Evolutionary conservation across 164 flowering plant genomes (phyloP), one percentile per base, ranked within the genome.

Genomic region (Stephania japonica): DNA sequence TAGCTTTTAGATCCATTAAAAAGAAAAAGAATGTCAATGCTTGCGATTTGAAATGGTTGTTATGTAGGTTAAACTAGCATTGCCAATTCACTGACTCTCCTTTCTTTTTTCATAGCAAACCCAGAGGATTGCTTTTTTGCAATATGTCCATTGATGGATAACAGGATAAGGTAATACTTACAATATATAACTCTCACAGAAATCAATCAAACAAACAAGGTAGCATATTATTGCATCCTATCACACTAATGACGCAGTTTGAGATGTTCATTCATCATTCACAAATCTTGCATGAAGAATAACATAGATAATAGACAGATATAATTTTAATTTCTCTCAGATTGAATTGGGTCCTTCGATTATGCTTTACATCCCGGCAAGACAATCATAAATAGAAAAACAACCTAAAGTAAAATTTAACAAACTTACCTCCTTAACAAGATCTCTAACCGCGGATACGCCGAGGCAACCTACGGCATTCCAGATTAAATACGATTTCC

Each of bases 381-480:
- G 2, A 56, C 63, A 21, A 59, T 21, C 24, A 59, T 19, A 59
- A 1, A 19, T 19, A 43, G 72, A 59, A 44, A 43, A 41, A 32
- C 4, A 32, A 32, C 38, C 2, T 32, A 32, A 32, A 32, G 4
- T 32, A 32, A 32, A 32, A 32, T 32, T 32, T 32, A 2, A 32
- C 1, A 73, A 11, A 0, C 49, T 72, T 86, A 95, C 97, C 97
- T 93, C 99, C 70, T 86, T 88, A 70, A 95, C 80, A 25, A 95
- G 89, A 81, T 95, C 93, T 68, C 85, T 85, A 49, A 93, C 69
- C 16, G 93, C 94, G 78, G 90, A 79, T 63, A 88, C 78, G 67
- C 99, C 98, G 24, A 95, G 88, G 76, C 92, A 87, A 69, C 94
- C 96, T 23, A 90, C 92, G 78, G 97, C 97, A 71, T 87, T 83